Evolutionary conservation across 163 green algal species (phyloP).

Genomic region (Volvox carteri): DNA sequence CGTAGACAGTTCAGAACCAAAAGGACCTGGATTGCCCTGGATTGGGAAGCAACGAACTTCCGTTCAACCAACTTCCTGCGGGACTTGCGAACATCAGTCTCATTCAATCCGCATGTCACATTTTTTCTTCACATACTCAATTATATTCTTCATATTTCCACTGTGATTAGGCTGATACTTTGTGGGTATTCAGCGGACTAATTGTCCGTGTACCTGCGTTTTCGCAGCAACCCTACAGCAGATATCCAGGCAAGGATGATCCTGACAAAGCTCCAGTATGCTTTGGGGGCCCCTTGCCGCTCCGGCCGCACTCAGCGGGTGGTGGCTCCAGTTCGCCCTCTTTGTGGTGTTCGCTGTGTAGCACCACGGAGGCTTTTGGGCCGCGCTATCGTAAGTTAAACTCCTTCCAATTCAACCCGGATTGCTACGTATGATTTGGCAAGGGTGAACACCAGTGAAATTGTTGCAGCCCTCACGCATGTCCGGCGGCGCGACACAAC

Average conservation of each 20-base stretch:
- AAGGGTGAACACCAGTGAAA: no score
- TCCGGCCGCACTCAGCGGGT: constrained; percentile 10
- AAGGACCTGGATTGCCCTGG: no score
- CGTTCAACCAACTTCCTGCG: constrained; percentile 13
- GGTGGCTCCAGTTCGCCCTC: background rate
- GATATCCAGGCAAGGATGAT: constrained; percentile 13
- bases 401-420: no score
- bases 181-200: background rate
- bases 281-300: background rate
- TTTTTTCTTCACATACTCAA: background rate
- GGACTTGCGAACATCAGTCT: background rate
- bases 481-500: constrained; percentile 16
- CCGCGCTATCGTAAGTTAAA: constrained; percentile 33
- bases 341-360: constrained; percentile 19
- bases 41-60: background rate
- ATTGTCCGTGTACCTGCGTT: background rate
- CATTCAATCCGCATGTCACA: background rate
- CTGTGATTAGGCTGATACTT: background rate
- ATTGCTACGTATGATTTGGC: no score
- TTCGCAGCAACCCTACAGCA: background rate
- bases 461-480: constrained; percentile 16
- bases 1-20: no score
- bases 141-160: background rate
- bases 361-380: background rate
- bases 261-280: constrained; percentile 27